Evolutionary conservation across 2,329 filamentous ascomycete species (phyloP), one percentile per base, ranked within the genome.

Genomic region (Pezizomycotina sp.): DNA sequence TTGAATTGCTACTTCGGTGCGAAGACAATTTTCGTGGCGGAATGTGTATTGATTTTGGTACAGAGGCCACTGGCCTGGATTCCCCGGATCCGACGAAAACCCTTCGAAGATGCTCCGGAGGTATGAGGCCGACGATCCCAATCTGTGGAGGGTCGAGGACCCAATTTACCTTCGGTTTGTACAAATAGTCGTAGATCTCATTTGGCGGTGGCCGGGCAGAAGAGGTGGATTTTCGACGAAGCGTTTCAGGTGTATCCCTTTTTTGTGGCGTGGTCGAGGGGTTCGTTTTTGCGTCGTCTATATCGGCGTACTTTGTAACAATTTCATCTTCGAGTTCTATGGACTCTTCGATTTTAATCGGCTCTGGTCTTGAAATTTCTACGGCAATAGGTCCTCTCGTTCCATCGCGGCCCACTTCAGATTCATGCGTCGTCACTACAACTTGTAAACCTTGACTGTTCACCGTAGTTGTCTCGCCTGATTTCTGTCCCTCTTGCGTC

Each of bases 151-250:
- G 83, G 83, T 28, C 86, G 70, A 6, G 89, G 86, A 1, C 75
- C 89, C 27, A 92, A 69, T 91, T 93, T 37, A 92, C 74, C 55
- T 91, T 93, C 27, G 76, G 77, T 52, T 79, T 82, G 49, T 61
- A 62, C 27, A 42, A 40, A 20, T 60, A 55, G 14, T 61, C 61
- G 47, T 66, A 60, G 21, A 63, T 52, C 31, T 65, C 62, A 15
- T 54, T 55, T 19, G 60, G 48, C 0, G 61, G 60, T 12, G 61
- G 60, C 15, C 62, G 56, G 22, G 61, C 58, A 19, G 46, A 45
- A 29, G 45, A 45, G 31, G 45, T 48, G 21, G 47, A 49, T 38
- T 47, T 49, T 42, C 49, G 42, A 38, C 42, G 41, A 19, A 36
- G 47, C 27, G 44, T 47, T 26, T 20, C 28, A 25, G 35, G 28